Base-by-base conservation (phyloP, 1,139 yeast genomes). In the Yamadazyma dushanensis region DNA sequence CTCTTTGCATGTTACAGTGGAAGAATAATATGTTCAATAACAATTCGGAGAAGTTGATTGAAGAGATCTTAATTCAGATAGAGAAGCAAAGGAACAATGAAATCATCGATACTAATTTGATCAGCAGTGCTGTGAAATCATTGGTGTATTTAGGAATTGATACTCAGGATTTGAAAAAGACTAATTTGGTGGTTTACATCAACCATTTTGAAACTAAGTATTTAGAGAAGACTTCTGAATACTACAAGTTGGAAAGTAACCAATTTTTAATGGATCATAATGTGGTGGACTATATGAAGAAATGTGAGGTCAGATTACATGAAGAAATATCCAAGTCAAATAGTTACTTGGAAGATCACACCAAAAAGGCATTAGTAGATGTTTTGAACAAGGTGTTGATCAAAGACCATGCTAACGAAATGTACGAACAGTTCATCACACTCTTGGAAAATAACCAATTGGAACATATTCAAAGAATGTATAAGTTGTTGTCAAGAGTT, bases 1-100 rank as follows among this genome's bases (percentile, higher is more conserved):
- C 97, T 1, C 69, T 92, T 48, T 84, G 96, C 37, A 67, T 92
- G 41, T 73, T 89, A 46, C 83, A 88, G 36, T 94, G 99, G 99
- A 83, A 86, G 53, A 78, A 80, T 42, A 80, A 80, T 44, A 75
- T 92, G 77, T 92, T 92, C 60, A 75, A 77, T 45, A 76, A 76
- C 27, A 77, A 87, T 53, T 73, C 78, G 31, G 73, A 73, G 3
- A 58, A 56, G 14, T 70, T 92, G 41, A 79, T 88, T 46, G 63
- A 61, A 18, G 95, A 92, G 51, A 80, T 90, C 29, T 72, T 92
- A 57, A 78, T 75, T 31, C 83, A 84, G 54, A 83, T 92, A 41
- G 83, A 80, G 49, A 66, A 71, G 37, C 96, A 89, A 57, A 76
- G 98, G 54, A 78, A 84, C 49, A 90, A 90, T 45, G 84, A 83